Evolutionary conservation across 2,329 filamentous ascomycete genomes (phyloP), one percentile per base, ranked within the genome.

Genomic region (Neocatenulostroma microsporum): DNA sequence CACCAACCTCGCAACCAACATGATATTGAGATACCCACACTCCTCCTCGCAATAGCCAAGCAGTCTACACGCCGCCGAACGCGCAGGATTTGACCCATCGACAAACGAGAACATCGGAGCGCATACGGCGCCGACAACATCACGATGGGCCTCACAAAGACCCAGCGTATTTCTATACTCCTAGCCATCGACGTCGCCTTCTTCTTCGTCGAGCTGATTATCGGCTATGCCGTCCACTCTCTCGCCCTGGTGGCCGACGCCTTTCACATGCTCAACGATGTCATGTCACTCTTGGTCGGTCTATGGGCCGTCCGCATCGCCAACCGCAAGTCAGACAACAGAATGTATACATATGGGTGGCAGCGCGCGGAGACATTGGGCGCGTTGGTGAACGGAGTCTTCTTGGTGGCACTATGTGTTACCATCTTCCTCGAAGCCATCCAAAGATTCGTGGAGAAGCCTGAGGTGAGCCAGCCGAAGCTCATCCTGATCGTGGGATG

Each of bases 251-350:
- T 93, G 57, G 91, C 91, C 36, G 91, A 98, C 68, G 87, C 91
- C 42, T 98, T 98, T 63, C 91, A 98, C 66, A 98, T 98, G 91
- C 72, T 98, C 43, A 98, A 98, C 69, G 91, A 98, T 75, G 91
- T 98, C 51, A 81, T 98, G 43, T 96, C 91, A 1, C 70, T 98
- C 11, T 74, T 81, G 39, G 89, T 98, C 44, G 91, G 91, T 47
- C 65, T 96, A 26, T 98, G 91, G 89, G 91, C 91, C 36, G 91
- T 98, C 37, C 84, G 82, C 45, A 84, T 93, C 34, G 85, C 88
- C 18, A 84, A 84, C 59, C 79, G 84, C 54, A 84, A 80, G 48
- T 84, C 81, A 0, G 72, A 62, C 41, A 93, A 87, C 7, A 88
- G 94, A 54, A 84, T 82, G 61, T 98, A 91, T 59, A 95, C 91